Conservation (phyloP, 768 basidiomycete species). For the Suillus variegatus region DNA sequence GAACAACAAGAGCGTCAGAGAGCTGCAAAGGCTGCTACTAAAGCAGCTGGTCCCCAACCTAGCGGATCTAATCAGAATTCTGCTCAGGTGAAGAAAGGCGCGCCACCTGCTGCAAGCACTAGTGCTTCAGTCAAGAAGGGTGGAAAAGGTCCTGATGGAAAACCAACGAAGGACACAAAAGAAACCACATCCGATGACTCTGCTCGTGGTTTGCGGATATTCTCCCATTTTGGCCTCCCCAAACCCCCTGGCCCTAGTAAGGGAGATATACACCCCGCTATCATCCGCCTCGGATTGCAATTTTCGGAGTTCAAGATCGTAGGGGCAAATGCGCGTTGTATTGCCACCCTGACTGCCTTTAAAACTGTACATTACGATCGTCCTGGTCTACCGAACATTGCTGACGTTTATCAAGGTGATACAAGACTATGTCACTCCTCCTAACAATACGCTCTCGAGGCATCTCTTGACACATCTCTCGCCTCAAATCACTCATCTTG, state of each 20-base stretch:
- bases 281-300: constrained; percentile 83
- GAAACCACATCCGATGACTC: constrained; percentile 34
- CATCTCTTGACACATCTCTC: constrained; percentile 92
- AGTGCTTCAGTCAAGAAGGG: constrained; percentile 23
- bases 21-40: constrained; percentile 65
- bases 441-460: constrained; percentile 82
- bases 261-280: constrained; percentile 88
- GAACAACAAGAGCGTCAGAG: constrained; percentile 80
- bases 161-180: constrained; percentile 26
- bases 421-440: constrained; percentile 85
- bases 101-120: constrained; percentile 17
- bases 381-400: neutral
- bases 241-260: constrained; percentile 57
- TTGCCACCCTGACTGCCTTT: constrained; percentile 88
- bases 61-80: constrained; percentile 24
- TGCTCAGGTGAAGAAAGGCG: constrained; percentile 29
- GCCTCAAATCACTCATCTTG: constrained; percentile 89
- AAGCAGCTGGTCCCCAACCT: constrained; percentile 34
- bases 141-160: constrained; percentile 22
- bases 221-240: constrained; percentile 82
- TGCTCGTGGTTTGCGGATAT: constrained; percentile 72
- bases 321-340: constrained; percentile 94
- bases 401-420: constrained; percentile 61
- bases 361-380: constrained; percentile 66
- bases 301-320: constrained; percentile 92